Conservation (phyloP, 108 stramenopile genomes). For the Schizochytrium sp. region DNA sequence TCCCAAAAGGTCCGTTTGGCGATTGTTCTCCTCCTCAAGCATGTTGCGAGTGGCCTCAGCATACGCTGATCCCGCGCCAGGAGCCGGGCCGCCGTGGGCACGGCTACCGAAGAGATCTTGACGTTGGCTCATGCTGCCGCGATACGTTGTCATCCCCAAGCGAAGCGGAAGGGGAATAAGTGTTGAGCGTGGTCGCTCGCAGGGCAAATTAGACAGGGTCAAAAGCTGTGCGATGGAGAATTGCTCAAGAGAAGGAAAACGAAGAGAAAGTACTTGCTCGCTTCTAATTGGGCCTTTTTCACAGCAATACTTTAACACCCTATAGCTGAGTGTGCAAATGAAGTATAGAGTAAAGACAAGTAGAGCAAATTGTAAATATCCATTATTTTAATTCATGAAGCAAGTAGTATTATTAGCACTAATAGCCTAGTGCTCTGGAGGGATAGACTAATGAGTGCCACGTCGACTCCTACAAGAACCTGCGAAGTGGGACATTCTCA, state of each 20-base stretch:
- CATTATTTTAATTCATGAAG: too few species aligned
- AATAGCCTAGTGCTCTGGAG: too few species aligned
- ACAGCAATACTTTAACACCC: neutral
- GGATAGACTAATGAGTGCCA: too few species aligned
- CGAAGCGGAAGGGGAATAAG: neutral
- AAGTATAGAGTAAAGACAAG: too few species aligned
- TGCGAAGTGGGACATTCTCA: too few species aligned
- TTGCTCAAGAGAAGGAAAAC: too few species aligned
- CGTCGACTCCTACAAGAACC: too few species aligned
- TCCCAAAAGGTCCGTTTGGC: constrained; percentile 29
- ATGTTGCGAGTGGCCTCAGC: constrained; percentile 30
- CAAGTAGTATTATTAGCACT: too few species aligned
- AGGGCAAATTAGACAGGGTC: neutral
- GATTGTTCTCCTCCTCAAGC: constrained; percentile 51
- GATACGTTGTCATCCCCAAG: neutral
- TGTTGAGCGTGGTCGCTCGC: neutral
- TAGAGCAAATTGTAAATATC: too few species aligned
- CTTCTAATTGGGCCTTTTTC: too few species aligned
- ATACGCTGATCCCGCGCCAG: neutral
- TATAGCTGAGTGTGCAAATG: neutral
- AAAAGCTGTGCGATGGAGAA: too few species aligned
- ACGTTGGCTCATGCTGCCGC: constrained; percentile 43
- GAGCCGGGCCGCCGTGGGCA: neutral
- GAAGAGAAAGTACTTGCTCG: too few species aligned
- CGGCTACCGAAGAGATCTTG: constrained; percentile 9